Conservation (phyloP, 164 flowering plant species). For the Magnolia kwangsiensis region DNA sequence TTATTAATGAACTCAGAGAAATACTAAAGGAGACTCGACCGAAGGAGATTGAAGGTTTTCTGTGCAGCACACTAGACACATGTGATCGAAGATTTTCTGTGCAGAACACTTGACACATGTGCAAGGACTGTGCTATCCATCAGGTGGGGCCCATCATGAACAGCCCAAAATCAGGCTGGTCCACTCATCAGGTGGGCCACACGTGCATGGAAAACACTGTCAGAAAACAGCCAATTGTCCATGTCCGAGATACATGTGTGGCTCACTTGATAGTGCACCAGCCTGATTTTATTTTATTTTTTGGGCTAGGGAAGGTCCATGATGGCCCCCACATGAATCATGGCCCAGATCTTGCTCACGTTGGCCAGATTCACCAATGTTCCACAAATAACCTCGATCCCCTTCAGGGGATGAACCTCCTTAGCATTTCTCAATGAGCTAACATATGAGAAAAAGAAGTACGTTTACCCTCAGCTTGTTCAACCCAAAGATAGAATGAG, state of each 20-base stretch:
- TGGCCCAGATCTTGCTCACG: background rate
- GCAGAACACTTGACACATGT: too few relatives aligned
- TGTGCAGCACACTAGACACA: too few relatives aligned
- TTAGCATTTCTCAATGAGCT: background rate
- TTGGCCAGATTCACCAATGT: background rate
- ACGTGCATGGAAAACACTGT: background rate
- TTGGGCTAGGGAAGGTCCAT: background rate
- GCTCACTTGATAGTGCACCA: background rate
- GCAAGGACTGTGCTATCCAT: too few relatives aligned
- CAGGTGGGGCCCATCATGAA: background rate
- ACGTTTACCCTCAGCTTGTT: conserved; percentile 43
- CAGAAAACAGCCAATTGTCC: background rate
- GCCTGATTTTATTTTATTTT: background rate
- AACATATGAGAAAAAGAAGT: background rate
- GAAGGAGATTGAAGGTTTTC: too few relatives aligned
- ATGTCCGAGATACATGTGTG: background rate
- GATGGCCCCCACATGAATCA: background rate
- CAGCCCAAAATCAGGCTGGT: background rate
- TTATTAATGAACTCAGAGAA: background rate
- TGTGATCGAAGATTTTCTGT: too few relatives aligned
- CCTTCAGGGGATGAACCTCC: background rate
- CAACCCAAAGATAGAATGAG: conserved; percentile 43
- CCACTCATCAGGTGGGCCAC: background rate
- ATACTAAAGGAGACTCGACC: too few relatives aligned
- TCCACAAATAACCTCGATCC: background rate